A percentile compares a stretch with the other conserved stretches of the same genome.
Evolutionary conservation across 2,329 filamentous ascomycete species (phyloP).

Genomic region (Aureobasidium vineae): DNA sequence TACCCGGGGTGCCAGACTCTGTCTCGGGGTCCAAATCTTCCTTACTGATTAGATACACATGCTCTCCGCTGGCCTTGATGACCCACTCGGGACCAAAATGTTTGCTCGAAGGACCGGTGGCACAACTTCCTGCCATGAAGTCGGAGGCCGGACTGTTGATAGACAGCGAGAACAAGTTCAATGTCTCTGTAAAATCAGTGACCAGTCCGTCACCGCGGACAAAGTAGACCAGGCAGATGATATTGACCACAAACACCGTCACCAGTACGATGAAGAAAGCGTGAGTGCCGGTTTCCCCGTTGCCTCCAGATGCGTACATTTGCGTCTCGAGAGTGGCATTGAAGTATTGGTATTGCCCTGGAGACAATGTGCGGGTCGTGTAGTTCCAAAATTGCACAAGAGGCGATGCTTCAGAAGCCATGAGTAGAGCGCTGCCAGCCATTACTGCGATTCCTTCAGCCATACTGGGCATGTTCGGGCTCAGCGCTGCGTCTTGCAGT

Average conservation of each 20-base stretch:
- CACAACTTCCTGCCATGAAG: conserved; percentile 56
- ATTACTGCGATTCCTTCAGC: not conserved
- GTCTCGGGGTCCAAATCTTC: too few species aligned
- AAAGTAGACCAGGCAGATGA: conserved; percentile 64
- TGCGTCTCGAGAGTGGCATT: conserved; percentile 62
- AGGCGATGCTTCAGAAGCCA: not conserved
- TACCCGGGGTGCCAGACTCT: too few species aligned
- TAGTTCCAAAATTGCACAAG: conserved; percentile 35
- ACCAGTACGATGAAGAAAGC: conserved; percentile 66
- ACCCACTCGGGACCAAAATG: too few species aligned
- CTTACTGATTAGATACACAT: too few species aligned
- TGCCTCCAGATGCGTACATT: conserved; percentile 67
- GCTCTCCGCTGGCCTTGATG: too few species aligned
- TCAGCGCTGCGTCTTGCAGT: not conserved
- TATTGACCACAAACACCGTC: conserved; percentile 65
- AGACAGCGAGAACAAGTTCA: conserved; percentile 70
- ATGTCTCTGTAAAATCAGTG: conserved; percentile 75
- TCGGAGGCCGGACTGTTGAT: conserved; percentile 61
- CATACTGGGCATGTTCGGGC: not conserved
- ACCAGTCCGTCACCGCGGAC: conserved; percentile 60
- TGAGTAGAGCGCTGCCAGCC: not conserved
- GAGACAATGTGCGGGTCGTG: conserved; percentile 39
- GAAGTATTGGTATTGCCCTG: conserved; percentile 58
- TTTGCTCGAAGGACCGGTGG: too few species aligned
- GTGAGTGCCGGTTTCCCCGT: conserved; percentile 47